These are phyloP conservation scores for Ophiocytium majus DNA, from an alignment of 352 stramenopile species.

Conservation along the genomic window DNA sequence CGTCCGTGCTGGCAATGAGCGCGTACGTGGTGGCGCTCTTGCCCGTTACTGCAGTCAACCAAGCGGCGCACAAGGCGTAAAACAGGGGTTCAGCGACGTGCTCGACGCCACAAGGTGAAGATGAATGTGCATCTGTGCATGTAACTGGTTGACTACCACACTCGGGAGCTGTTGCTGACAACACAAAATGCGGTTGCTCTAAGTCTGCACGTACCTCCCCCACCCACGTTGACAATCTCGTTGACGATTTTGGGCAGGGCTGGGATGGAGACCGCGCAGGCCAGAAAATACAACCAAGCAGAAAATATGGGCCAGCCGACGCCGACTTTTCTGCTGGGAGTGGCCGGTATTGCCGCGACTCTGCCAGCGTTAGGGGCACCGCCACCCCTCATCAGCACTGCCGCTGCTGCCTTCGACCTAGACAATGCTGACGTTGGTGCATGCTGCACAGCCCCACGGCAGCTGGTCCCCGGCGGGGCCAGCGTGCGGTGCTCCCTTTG, in stretches of 20 bases:
- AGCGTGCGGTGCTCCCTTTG: no score
- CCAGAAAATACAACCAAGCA: constrained; percentile 53
- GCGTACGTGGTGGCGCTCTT: constrained; percentile 37
- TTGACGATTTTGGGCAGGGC: constrained; percentile 50
- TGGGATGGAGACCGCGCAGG: constrained; percentile 46
- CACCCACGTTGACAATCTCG: constrained; percentile 20
- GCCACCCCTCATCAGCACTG: no score
- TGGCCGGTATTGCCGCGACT: no score
- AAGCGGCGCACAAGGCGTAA: constrained; percentile 2
- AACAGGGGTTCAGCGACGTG: not conserved
- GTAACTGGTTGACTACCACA: not conserved
- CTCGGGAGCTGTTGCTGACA: not conserved
- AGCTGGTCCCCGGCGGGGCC: no score
- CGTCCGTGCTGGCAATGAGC: constrained; percentile 36
- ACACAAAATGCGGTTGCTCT: no score
- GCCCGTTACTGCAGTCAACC: no score
- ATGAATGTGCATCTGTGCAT: not conserved
- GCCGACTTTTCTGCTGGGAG: no score
- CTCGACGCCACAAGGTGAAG: not conserved
- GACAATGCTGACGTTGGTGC: no score
- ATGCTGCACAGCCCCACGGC: no score
- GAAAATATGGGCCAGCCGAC: constrained; percentile 47
- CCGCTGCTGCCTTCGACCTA: no score
- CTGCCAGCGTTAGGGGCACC: no score
- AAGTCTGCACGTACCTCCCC: no score